phyloP scores from a whole-genome alignment of 371 early-diverging fungal genomes.

The Mucor racemosus region DNA sequence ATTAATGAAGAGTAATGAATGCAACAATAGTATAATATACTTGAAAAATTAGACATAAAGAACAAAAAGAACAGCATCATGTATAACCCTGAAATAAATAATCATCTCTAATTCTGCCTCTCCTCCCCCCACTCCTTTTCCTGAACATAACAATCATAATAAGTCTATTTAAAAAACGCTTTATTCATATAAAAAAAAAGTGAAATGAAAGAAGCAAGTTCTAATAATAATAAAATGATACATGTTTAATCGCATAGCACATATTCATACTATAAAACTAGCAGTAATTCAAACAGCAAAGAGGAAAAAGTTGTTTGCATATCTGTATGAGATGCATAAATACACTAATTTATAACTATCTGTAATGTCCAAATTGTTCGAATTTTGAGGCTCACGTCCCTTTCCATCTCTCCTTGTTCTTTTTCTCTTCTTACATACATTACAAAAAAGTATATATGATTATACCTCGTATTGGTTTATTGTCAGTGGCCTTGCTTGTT shows the following conservation, averaged over 20 bases:
- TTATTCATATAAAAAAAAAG: background rate
- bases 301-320: background rate
- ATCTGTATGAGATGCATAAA: background rate
- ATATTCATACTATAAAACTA: background rate
- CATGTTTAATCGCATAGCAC: no score
- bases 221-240: background rate
- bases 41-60: no score
- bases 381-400: background rate
- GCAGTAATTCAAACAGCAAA: background rate
- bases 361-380: background rate
- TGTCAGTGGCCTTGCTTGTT: background rate
- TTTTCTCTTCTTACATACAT: no score
- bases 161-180: slow-evolving; percentile 2
- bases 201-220: background rate
- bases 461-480: background rate
- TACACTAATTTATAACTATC: background rate
- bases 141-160: slow-evolving; percentile 1
- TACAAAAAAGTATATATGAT: background rate
- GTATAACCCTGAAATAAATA: no score
- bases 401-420: background rate
- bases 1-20: no score
- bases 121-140: background rate
- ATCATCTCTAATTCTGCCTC: no score
- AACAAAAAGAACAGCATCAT: no score
- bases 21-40: no score